phyloP scores from a whole-genome alignment of 371 early-diverging fungal genomes.

The Batkoa obscura region DNA sequence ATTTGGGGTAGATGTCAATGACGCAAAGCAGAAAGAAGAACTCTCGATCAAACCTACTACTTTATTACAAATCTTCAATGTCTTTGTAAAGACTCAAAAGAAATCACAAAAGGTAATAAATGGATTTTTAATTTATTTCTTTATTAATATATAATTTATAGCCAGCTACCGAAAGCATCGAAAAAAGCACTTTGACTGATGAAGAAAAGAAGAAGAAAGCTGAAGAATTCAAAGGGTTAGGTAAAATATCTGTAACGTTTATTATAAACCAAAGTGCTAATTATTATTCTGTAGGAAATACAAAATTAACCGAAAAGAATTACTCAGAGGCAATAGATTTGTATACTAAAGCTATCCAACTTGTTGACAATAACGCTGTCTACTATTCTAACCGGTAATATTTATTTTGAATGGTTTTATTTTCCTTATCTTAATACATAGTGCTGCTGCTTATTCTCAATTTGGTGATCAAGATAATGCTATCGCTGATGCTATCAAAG shows the following conservation, averaged over 20 bases:
- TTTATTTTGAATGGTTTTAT: background rate
- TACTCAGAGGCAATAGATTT: constrained; percentile 68
- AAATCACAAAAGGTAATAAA: constrained; percentile 14
- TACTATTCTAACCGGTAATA: constrained; percentile 83
- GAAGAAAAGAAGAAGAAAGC: constrained; percentile 56
- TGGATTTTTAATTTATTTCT: background rate
- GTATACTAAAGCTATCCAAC: constrained; percentile 77
- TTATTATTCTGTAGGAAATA: constrained; percentile 33
- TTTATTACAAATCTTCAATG: constrained; percentile 66
- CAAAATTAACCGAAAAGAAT: constrained; percentile 56
- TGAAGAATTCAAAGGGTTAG: constrained; percentile 63
- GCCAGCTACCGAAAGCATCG: constrained; percentile 3
- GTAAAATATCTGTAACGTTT: constrained; percentile 12
- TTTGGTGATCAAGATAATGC: constrained; percentile 69
- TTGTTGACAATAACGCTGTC: constrained; percentile 67
- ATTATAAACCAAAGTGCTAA: background rate
- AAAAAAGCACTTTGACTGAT: constrained; percentile 4
- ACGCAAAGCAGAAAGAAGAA: constrained; percentile 35
- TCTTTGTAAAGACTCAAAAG: constrained; percentile 69
- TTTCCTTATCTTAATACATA: constrained; percentile 10
- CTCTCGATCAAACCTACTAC: constrained; percentile 72
- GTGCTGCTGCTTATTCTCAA: constrained; percentile 90
- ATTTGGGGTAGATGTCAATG: constrained; percentile 63
- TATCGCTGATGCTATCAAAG: constrained; percentile 63
- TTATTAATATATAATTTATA: constrained; percentile 5